Evolutionary conservation across 345 rosid genomes (phyloP).

Genomic region (Melaleuca alternifolia): DNA sequence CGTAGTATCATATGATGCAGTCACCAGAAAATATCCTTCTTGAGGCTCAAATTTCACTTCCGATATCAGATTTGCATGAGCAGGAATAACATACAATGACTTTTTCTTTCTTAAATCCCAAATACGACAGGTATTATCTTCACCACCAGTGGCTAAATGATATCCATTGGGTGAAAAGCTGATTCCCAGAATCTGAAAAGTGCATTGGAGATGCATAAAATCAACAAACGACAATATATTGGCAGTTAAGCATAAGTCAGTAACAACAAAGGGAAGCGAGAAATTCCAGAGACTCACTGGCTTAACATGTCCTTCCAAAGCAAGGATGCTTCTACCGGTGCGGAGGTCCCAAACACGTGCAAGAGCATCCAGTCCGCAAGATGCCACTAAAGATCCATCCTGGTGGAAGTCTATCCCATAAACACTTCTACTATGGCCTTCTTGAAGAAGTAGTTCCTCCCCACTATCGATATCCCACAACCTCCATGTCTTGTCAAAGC

Average conservation of each 20-base stretch:
- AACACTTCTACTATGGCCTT: slow-evolving; percentile 90
- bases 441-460: slow-evolving; percentile 85
- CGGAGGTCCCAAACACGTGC: slow-evolving; percentile 99
- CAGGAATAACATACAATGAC: slow-evolving; percentile 70
- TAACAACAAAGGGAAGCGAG: neutral
- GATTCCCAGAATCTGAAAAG: slow-evolving; percentile 65
- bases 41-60: slow-evolving; percentile 94
- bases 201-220: neutral
- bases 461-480: slow-evolving; percentile 85
- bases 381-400: slow-evolving; percentile 91
- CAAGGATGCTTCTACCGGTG: slow-evolving; percentile 74
- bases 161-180: slow-evolving; percentile 95
- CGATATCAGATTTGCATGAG: slow-evolving; percentile 91
- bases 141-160: slow-evolving; percentile 94
- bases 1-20: slow-evolving; percentile 92
- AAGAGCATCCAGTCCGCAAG: slow-evolving; percentile 83
- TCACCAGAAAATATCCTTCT: slow-evolving; percentile 83
- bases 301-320: slow-evolving; percentile 92
- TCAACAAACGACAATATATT: neutral
- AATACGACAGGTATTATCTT: slow-evolving; percentile 87
- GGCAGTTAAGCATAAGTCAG: neutral
- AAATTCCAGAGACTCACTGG: slow-evolving; percentile 35
- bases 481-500: slow-evolving; percentile 99
- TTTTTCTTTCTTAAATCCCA: slow-evolving; percentile 95
- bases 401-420: slow-evolving; percentile 86